Percentiles rank a stretch among this genome's conserved stretches.
Conservation (phyloP, 139 green algal genomes). For the Monoraphidium neglectum region DNA sequence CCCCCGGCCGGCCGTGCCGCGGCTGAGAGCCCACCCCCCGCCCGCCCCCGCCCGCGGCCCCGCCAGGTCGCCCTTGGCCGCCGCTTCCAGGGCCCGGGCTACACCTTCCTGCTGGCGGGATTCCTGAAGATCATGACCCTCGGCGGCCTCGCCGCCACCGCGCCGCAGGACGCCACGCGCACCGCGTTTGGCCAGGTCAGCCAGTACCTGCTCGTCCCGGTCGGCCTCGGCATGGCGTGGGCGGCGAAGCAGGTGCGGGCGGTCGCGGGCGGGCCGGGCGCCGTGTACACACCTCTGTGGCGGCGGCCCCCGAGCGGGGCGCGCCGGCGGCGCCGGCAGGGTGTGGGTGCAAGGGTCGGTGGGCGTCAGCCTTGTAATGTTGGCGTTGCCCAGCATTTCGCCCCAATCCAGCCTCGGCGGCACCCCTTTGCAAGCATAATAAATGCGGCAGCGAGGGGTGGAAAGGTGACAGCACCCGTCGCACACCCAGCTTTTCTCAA, state of each 20-base stretch:
- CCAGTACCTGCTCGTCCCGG: conserved; percentile 48
- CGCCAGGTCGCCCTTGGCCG: conserved; percentile 43
- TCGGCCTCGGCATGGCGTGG: conserved; percentile 35
- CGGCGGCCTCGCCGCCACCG: conserved; percentile 33
- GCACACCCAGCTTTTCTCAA: too few relatives aligned
- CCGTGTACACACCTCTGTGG: background rate
- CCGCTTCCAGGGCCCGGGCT: conserved; percentile 29
- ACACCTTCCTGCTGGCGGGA: conserved; percentile 64
- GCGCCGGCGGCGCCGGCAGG: background rate
- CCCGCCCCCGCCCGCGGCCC: too few relatives aligned
- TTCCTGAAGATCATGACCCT: conserved; percentile 65
- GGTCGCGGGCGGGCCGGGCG: background rate
- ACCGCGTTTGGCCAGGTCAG: conserved; percentile 46
- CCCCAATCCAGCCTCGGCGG: background rate
- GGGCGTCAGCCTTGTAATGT: background rate
- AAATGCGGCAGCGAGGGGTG: conserved; percentile 1
- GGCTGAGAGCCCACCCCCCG: too few relatives aligned
- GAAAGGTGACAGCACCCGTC: too few relatives aligned
- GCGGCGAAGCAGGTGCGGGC: conserved; percentile 17
- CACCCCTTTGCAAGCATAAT: background rate
- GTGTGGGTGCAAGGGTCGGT: background rate
- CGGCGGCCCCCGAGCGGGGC: background rate
- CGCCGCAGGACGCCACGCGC: conserved; percentile 38
- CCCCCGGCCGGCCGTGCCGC: too few relatives aligned
- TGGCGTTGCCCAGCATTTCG: background rate